Conservation (phyloP, 805 yeast genomes). For the Kuraishia hungarica region DNA sequence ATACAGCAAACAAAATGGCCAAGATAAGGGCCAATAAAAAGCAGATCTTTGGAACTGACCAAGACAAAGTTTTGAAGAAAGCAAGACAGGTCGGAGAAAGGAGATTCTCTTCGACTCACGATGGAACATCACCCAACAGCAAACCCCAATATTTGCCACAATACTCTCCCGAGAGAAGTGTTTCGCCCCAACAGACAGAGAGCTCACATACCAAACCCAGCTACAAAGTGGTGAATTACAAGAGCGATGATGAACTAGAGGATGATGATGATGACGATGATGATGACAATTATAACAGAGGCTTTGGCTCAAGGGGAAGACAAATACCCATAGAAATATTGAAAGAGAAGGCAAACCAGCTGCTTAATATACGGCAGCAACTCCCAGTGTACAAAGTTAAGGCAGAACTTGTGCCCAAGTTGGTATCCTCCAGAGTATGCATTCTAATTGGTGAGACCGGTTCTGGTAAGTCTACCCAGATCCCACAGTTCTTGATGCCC, state of each 20-base stretch:
- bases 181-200: neutral
- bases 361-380: constrained; percentile 43
- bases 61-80: constrained; percentile 1
- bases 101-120: neutral
- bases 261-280: constrained; percentile 11
- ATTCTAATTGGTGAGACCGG: constrained; percentile 95
- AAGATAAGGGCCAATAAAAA: constrained; percentile 17
- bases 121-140: neutral
- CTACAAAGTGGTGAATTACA: constrained; percentile 24
- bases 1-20: neutral
- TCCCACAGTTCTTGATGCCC: constrained; percentile 82
- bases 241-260: constrained; percentile 26
- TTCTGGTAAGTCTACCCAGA: constrained; percentile 95
- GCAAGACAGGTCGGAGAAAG: neutral
- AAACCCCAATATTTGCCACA: neutral
- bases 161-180: neutral
- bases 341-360: constrained; percentile 27
- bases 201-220: neutral
- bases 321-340: constrained; percentile 2
- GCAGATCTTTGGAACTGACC: constrained; percentile 13
- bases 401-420: constrained; percentile 47
- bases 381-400: constrained; percentile 75
- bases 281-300: constrained; percentile 6
- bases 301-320: constrained; percentile 2
- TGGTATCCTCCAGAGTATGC: constrained; percentile 54